These are phyloP conservation scores for Epichloe hybrida DNA, from an alignment of 2,329 filamentous ascomycete species.

Conservation along the genomic window DNA sequence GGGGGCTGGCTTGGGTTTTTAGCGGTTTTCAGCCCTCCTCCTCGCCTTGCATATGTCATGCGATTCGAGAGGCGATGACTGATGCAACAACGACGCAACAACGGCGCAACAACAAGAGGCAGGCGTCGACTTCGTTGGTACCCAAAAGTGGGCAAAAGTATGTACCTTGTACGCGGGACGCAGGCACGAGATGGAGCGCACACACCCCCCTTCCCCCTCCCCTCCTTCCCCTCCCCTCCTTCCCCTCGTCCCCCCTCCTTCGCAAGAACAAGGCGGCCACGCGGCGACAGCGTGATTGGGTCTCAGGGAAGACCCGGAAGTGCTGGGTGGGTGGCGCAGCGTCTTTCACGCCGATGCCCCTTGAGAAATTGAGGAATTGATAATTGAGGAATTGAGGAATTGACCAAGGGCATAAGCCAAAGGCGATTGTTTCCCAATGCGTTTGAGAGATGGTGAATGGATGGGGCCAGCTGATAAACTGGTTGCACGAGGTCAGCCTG, in stretches of 20 bases:
- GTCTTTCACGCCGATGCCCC: neutral
- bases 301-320: neutral
- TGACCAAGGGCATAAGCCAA: neutral
- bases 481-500: too few species aligned
- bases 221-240: too few species aligned
- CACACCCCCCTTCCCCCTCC: neutral
- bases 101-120: neutral
- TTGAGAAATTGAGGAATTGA: neutral
- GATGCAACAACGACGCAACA: neutral
- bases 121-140: slow-evolving; percentile 4
- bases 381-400: neutral
- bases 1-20: neutral
- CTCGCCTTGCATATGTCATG: neutral
- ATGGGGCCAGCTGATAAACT: neutral
- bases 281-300: neutral
- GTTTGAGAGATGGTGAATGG: neutral
- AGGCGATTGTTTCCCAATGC: too few species aligned
- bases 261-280: neutral
- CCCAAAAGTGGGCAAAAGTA: slow-evolving; percentile 4
- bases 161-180: neutral
- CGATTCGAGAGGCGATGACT: neutral
- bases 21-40: neutral
- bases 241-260: neutral
- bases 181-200: slow-evolving; percentile 3
- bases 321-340: neutral